A percentile compares a stretch with the other conserved stretches of the same genome.
These are phyloP conservation scores for Goffeauzyma gilvescens DNA, from an alignment of 768 basidiomycete species.

Conservation along the genomic window DNA sequence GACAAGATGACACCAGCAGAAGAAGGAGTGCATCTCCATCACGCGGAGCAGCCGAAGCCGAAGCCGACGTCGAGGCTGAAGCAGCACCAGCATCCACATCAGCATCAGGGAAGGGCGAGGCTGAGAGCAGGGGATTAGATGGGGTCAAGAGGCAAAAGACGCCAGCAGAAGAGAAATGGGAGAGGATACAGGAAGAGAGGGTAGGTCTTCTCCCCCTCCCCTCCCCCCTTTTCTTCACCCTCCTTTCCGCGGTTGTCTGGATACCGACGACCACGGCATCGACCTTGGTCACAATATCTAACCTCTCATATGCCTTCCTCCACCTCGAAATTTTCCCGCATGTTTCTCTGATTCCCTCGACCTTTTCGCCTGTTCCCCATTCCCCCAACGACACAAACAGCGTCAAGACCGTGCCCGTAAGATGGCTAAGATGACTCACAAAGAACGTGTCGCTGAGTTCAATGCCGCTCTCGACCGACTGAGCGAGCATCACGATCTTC, in stretches of 20 bases:
- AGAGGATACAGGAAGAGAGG: slow-evolving; percentile 25
- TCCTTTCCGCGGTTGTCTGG: no score
- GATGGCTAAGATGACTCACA: slow-evolving; percentile 24
- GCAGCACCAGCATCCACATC: neutral
- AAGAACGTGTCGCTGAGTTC: slow-evolving; percentile 27
- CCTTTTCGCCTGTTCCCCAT: neutral
- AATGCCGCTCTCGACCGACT: slow-evolving; percentile 27
- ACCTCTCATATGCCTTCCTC: neutral
- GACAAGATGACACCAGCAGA: no score
- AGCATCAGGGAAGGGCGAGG: neutral
- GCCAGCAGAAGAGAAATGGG: slow-evolving; percentile 28
- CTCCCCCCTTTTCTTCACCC: no score
- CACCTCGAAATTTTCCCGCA: neutral
- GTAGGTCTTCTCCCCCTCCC: slow-evolving; percentile 21
- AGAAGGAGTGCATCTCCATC: no score
- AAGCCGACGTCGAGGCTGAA: no score
- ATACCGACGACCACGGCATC: no score
- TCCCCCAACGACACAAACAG: slow-evolving; percentile 11
- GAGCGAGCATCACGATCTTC: slow-evolving; percentile 32
- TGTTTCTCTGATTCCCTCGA: neutral
- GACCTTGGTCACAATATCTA: neutral
- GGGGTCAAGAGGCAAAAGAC: slow-evolving; percentile 19
- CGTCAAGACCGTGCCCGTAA: slow-evolving; percentile 24
- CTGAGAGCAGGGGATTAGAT: slow-evolving; percentile 3
- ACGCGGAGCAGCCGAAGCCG: no score